Conservation (phyloP, 345 rosid genomes). For the Turritis glabra region DNA sequence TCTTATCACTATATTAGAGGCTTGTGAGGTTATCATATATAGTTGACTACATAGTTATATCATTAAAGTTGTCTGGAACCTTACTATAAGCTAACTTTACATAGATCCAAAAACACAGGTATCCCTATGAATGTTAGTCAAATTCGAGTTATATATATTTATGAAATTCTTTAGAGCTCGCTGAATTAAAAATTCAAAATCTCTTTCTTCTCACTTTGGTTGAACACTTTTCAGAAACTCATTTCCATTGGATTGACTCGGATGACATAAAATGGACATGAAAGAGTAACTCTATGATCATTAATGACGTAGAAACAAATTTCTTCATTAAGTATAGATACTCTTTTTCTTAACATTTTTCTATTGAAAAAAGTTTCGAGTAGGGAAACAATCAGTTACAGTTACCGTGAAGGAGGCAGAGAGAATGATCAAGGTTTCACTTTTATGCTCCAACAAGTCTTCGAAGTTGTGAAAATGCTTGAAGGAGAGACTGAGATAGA, state of each 20-base stretch:
- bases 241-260: too few species aligned
- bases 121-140: not conserved
- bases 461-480: conserved; percentile 45
- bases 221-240: too few species aligned
- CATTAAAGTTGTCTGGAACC: not conserved
- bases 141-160: not conserved
- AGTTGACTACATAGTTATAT: not conserved
- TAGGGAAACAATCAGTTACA: too few species aligned
- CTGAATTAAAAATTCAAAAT: too few species aligned
- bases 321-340: too few species aligned
- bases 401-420: conserved; percentile 42
- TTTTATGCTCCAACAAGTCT: conserved; percentile 38
- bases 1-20: not conserved
- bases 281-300: too few species aligned
- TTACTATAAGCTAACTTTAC: not conserved
- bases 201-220: not conserved
- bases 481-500: conserved; percentile 37
- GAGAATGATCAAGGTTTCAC: conserved; percentile 44
- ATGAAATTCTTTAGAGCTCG: too few species aligned
- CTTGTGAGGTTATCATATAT: not conserved
- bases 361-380: too few species aligned
- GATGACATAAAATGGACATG: too few species aligned
- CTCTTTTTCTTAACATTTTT: not conserved
- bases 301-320: not conserved
- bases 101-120: not conserved